These are phyloP conservation scores for Protomyces pachydermus DNA, from an alignment of 1,139 yeast species.

Conservation along the genomic window DNA sequence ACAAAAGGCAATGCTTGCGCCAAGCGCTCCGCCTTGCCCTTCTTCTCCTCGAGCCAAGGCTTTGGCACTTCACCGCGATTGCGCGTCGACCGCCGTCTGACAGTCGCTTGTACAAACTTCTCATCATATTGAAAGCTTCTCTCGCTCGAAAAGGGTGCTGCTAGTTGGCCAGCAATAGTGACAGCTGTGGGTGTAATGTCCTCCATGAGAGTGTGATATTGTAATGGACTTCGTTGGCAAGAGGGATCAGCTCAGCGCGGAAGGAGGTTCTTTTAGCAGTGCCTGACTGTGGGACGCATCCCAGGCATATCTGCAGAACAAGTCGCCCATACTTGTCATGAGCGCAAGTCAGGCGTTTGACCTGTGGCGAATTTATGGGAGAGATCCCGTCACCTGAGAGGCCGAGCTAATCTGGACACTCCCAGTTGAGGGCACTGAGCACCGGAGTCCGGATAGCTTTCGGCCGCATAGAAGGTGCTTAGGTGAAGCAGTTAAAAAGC, in stretches of 20 bases:
- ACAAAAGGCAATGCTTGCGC: conserved; percentile 7
- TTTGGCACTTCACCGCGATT: background rate
- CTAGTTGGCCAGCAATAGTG: background rate
- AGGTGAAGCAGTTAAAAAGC: no score
- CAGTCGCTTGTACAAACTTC: background rate
- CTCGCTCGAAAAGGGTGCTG: background rate
- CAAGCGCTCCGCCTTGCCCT: background rate
- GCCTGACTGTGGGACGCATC: background rate
- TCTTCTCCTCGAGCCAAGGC: background rate
- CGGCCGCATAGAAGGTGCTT: no score
- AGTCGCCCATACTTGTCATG: background rate
- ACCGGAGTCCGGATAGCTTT: no score
- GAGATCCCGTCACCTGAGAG: no score
- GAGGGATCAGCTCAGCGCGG: background rate
- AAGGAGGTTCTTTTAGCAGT: background rate
- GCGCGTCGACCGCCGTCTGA: background rate
- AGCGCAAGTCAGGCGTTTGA: no score
- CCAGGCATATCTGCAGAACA: no score
- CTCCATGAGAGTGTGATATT: background rate
- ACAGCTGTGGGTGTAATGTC: background rate
- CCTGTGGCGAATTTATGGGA: no score
- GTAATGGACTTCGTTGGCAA: background rate
- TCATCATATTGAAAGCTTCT: background rate
- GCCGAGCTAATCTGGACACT: no score
- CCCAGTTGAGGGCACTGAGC: no score